These are phyloP conservation scores for Aspergillus coremiiformis DNA, from an alignment of 495 filamentous ascomycete genomes.

Conservation along the genomic window DNA sequence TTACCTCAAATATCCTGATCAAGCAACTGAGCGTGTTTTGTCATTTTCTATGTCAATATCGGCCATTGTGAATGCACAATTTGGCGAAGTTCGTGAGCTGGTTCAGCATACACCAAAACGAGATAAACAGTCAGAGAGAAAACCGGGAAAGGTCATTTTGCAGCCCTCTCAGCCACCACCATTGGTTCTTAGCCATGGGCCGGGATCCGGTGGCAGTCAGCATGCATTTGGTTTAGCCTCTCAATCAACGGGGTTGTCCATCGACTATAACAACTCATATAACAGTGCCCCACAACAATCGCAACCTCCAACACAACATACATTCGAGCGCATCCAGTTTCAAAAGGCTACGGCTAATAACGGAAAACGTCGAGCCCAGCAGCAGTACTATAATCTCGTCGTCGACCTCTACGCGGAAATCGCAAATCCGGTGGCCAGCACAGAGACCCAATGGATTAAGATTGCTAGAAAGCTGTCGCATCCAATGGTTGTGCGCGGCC, in stretches of 20 bases:
- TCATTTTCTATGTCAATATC: slow-evolving; percentile 81
- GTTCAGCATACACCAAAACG: slow-evolving; percentile 94
- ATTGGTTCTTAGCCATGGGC: slow-evolving; percentile 24
- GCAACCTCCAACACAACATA: slow-evolving; percentile 43
- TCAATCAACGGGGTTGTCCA: slow-evolving; percentile 22
- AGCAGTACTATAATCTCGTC: slow-evolving; percentile 90
- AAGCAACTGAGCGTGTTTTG: slow-evolving; percentile 50
- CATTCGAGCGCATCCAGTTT: slow-evolving; percentile 94
- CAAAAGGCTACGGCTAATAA: slow-evolving; percentile 96
- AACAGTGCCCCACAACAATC: slow-evolving; percentile 25
- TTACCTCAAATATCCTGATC: slow-evolving; percentile 37
- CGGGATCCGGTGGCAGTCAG: slow-evolving; percentile 20
- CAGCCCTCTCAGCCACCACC: slow-evolving; percentile 55
- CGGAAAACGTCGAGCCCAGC: slow-evolving; percentile 81
- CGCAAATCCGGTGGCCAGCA: slow-evolving; percentile 25
- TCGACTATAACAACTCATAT: slow-evolving; percentile 37
- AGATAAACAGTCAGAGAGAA: slow-evolving; percentile 81
- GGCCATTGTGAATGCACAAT: slow-evolving; percentile 69
- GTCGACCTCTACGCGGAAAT: slow-evolving; percentile 84
- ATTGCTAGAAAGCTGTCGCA: slow-evolving; percentile 72
- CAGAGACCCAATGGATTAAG: slow-evolving; percentile 56
- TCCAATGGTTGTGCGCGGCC: slow-evolving; percentile 87
- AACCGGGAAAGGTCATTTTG: slow-evolving; percentile 64
- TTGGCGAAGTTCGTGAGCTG: slow-evolving; percentile 73
- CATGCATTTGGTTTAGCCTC: slow-evolving; percentile 26